These are phyloP conservation scores for Cladophialophora carrionii DNA, from an alignment of 2,329 filamentous ascomycete species.

Conservation along the genomic window DNA sequence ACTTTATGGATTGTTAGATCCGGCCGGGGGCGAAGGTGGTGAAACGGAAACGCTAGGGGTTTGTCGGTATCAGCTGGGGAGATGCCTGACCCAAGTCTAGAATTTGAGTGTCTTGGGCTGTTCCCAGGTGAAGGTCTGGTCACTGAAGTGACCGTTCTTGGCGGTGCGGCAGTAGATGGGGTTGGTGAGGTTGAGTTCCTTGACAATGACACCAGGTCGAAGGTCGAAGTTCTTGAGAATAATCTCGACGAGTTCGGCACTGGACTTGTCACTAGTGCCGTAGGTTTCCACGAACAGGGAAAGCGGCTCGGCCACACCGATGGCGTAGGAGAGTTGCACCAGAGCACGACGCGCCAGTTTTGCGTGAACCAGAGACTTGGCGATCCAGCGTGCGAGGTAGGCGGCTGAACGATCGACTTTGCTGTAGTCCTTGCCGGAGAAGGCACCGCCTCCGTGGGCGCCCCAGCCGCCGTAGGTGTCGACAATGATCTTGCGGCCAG, in stretches of 20 bases:
- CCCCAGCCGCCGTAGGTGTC: conserved; percentile 99
- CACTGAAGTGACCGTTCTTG: conserved; percentile 99
- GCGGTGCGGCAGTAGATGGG: conserved; percentile 98
- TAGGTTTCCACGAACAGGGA: conserved; percentile 98
- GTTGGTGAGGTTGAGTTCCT: conserved; percentile 90
- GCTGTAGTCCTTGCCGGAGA: conserved; percentile 99
- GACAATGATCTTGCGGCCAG: conserved; percentile 98
- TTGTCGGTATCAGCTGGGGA: conserved; percentile 14
- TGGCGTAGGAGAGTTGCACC: conserved; percentile 98
- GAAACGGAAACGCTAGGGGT: conserved; percentile 9
- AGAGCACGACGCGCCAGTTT: conserved; percentile 88
- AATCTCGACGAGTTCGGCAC: conserved; percentile 92
- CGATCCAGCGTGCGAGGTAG: conserved; percentile 97
- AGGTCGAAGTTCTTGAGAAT: conserved; percentile 97
- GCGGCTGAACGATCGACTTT: conserved; percentile 99
- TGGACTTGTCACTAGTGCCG: conserved; percentile 86
- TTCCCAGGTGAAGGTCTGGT: conserved; percentile 98
- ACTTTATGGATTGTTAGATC: conserved; percentile 6
- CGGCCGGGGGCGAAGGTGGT: neutral
- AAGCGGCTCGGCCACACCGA: conserved; percentile 96
- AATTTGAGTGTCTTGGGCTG: conserved; percentile 92
- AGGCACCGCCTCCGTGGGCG: conserved; percentile 99
- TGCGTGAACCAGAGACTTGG: conserved; percentile 92
- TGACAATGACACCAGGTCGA: conserved; percentile 96
- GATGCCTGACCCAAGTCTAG: conserved; percentile 58